phyloP scores from a whole-genome alignment of 179 eudicot genomes.

The Silene noctiflora region DNA sequence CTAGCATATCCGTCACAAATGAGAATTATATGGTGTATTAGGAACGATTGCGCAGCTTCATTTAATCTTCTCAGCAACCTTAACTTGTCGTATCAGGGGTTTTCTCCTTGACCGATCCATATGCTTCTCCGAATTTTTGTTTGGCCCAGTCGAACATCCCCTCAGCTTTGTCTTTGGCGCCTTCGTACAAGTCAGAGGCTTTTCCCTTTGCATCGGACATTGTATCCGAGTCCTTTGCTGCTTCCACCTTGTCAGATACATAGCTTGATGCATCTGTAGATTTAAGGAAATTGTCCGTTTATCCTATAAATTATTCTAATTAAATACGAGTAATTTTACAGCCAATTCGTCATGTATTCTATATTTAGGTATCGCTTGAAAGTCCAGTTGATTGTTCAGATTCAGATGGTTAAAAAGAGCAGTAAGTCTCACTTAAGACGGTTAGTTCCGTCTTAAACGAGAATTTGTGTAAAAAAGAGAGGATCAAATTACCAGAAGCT shows the following conservation, averaged over 20 bases:
- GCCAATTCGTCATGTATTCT: no score
- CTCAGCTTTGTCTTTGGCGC: not conserved
- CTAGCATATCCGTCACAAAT: not conserved
- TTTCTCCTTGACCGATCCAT: not conserved
- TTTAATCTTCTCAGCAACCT: conserved; percentile 5
- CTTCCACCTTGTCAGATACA: not conserved
- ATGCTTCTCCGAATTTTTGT: conserved; percentile 22
- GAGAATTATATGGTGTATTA: not conserved
- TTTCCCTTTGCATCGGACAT: not conserved
- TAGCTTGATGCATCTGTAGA: conserved; percentile 6
- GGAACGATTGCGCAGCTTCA: not conserved
- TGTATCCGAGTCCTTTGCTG: not conserved
- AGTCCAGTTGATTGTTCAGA: no score
- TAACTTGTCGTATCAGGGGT: not conserved
- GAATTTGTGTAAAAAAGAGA: not conserved
- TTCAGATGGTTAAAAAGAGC: no score
- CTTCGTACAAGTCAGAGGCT: not conserved
- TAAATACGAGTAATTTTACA: no score
- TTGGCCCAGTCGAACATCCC: conserved; percentile 10
- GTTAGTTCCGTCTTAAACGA: no score
- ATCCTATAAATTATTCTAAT: no score
- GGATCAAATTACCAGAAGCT: conserved; percentile 13
- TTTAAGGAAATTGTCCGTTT: no score
- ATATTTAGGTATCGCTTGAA: no score
- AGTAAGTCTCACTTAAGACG: no score